phyloP scores from a whole-genome alignment of 768 basidiomycete genomes.

The Russula vinacea region DNA sequence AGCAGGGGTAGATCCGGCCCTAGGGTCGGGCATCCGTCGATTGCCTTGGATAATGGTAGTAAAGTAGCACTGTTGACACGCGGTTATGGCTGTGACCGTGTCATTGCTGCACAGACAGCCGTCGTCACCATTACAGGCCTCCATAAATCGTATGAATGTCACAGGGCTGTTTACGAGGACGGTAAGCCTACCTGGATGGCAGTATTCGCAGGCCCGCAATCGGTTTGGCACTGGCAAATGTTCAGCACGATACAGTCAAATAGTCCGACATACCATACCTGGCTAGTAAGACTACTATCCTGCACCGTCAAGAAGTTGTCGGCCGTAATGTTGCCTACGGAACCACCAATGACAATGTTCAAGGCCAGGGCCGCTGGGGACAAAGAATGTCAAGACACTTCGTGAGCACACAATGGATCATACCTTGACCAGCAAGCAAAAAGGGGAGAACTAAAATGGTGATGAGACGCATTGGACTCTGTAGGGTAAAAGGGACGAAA shows the following conservation, averaged over 20 bases:
- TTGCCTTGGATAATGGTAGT: slow-evolving; percentile 50
- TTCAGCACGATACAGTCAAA: slow-evolving; percentile 17
- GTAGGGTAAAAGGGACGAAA: slow-evolving; percentile 11
- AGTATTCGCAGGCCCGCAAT: slow-evolving; percentile 34
- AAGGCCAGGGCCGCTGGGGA: slow-evolving; percentile 43
- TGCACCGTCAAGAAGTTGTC: slow-evolving; percentile 46
- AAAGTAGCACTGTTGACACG: slow-evolving; percentile 71
- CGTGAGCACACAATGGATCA: not conserved
- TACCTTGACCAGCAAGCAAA: slow-evolving; percentile 60
- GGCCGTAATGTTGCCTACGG: slow-evolving; percentile 40
- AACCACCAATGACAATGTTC: slow-evolving; percentile 46
- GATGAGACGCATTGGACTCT: slow-evolving; percentile 33
- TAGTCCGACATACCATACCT: slow-evolving; percentile 31
- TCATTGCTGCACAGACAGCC: slow-evolving; percentile 52
- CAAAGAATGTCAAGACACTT: not conserved
- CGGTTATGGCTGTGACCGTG: slow-evolving; percentile 44
- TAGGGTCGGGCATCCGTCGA: slow-evolving; percentile 46
- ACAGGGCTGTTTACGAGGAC: not conserved
- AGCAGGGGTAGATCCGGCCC: slow-evolving; percentile 58
- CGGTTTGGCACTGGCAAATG: slow-evolving; percentile 36
- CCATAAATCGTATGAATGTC: slow-evolving; percentile 25
- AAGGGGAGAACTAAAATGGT: slow-evolving; percentile 38
- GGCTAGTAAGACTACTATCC: slow-evolving; percentile 34
- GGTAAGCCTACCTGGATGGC: slow-evolving; percentile 33
- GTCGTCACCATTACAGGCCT: slow-evolving; percentile 46